phyloP scores from a whole-genome alignment of 495 filamentous ascomycete genomes.

The Parathielavia hyrcaniae region DNA sequence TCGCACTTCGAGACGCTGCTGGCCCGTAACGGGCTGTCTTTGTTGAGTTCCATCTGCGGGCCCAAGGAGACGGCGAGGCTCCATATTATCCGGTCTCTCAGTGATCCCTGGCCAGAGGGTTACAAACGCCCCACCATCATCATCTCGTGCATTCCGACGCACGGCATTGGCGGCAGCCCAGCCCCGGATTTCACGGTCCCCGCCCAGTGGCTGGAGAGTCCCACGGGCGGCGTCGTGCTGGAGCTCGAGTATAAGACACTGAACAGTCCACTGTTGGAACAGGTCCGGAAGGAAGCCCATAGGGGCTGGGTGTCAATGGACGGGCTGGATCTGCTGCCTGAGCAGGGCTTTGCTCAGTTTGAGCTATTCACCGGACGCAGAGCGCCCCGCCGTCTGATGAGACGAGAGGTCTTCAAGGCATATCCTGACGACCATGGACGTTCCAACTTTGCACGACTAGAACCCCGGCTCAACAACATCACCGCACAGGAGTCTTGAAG shows the following conservation, averaged over 20 bases:
- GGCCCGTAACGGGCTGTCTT: constrained; percentile 25
- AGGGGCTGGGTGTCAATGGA: constrained; percentile 65
- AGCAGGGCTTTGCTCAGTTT: constrained; percentile 73
- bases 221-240: constrained; percentile 64
- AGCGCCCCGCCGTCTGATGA: constrained; percentile 64
- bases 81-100: constrained; percentile 49
- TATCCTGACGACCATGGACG: constrained; percentile 37
- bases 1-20: constrained; percentile 53
- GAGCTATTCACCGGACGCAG: constrained; percentile 68
- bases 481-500: constrained; percentile 29
- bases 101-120: constrained; percentile 57
- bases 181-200: constrained; percentile 66
- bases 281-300: constrained; percentile 55
- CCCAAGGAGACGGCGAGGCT: constrained; percentile 47
- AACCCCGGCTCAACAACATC: constrained; percentile 32
- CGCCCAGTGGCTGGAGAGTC: constrained; percentile 57
- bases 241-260: constrained; percentile 67
- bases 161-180: constrained; percentile 51
- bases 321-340: constrained; percentile 65
- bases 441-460: constrained; percentile 26
- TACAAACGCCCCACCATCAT: constrained; percentile 59
- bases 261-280: constrained; percentile 57
- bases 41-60: constrained; percentile 47
- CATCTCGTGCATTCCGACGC: constrained; percentile 63
- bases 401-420: constrained; percentile 54